These are phyloP conservation scores for Jatropha podagrica DNA, from an alignment of 441 rosid species.

Conservation along the genomic window DNA sequence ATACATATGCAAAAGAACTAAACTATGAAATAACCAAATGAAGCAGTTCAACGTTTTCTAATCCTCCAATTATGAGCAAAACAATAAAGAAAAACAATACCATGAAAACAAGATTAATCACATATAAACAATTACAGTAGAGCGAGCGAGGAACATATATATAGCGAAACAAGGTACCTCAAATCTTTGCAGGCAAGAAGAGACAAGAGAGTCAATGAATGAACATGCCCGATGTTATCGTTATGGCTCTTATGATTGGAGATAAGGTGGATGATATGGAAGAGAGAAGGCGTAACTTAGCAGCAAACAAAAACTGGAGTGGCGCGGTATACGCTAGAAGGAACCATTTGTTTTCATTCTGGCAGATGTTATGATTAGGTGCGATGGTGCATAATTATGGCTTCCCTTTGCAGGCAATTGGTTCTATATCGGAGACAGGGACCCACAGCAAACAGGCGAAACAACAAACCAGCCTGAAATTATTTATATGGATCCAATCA, in stretches of 20 bases:
- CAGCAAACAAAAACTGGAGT: neutral
- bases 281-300: constrained; percentile 15
- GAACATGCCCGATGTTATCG: neutral
- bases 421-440: too few species aligned
- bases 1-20: neutral
- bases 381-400: too few species aligned
- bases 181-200: neutral
- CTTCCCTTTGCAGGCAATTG: too few species aligned
- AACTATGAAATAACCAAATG: neutral
- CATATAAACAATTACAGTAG: neutral
- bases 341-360: too few species aligned
- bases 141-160: neutral
- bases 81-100: neutral
- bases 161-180: constrained; percentile 1
- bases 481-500: too few species aligned
- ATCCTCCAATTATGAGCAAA: neutral
- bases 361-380: too few species aligned
- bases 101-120: neutral
- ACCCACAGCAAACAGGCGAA: too few species aligned
- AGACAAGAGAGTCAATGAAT: neutral
- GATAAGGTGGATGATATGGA: neutral
- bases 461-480: too few species aligned
- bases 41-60: neutral
- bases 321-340: constrained; percentile 1
- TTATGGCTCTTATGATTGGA: too few species aligned